A percentile compares a stretch with the other conserved stretches of the same genome.
These are phyloP conservation scores for Sarocladium oryzae DNA, from an alignment of 2,329 filamentous ascomycete genomes.

Conservation along the genomic window DNA sequence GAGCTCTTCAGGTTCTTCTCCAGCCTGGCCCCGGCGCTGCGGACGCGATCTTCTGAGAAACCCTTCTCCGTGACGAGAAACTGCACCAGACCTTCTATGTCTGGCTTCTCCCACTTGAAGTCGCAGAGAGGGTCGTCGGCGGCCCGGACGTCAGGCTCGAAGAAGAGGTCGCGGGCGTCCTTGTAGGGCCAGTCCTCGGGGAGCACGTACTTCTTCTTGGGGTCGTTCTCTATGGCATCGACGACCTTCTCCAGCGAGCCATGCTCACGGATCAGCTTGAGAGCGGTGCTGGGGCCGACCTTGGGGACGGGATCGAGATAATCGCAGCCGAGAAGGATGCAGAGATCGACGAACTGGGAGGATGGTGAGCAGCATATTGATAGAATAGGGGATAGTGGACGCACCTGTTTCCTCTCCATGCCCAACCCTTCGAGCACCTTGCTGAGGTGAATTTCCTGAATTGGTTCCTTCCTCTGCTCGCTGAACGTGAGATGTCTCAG, in stretches of 20 bases:
- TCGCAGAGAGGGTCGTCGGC: constrained; percentile 85
- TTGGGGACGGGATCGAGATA: constrained; percentile 97
- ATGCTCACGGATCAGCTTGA: constrained; percentile 92
- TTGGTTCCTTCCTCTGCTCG: constrained; percentile 95
- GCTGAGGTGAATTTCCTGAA: constrained; percentile 87
- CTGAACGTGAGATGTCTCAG: constrained; percentile 92
- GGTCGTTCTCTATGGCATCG: constrained; percentile 67
- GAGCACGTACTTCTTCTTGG: constrained; percentile 72
- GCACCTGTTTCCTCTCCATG: constrained; percentile 82
- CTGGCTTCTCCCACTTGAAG: constrained; percentile 95
- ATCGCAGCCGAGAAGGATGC: constrained; percentile 94
- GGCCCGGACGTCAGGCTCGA: constrained; percentile 78
- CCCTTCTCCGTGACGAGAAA: constrained; percentile 92
- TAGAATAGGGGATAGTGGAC: constrained; percentile 12
- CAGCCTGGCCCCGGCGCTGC: constrained; percentile 68
- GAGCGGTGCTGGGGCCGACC: constrained; percentile 81
- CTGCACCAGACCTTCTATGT: constrained; percentile 81
- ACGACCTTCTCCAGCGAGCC: constrained; percentile 82
- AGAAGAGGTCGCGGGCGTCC: constrained; percentile 87
- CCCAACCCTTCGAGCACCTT: constrained; percentile 78
- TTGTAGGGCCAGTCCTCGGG: constrained; percentile 96
- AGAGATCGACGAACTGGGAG: constrained; percentile 86
- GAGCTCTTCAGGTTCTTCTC: constrained; percentile 87
- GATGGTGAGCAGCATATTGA: not conserved
- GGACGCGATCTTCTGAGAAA: constrained; percentile 91